Evolutionary conservation across 345 rosid species (phyloP).

Genomic region (Citrus australasica): DNA sequence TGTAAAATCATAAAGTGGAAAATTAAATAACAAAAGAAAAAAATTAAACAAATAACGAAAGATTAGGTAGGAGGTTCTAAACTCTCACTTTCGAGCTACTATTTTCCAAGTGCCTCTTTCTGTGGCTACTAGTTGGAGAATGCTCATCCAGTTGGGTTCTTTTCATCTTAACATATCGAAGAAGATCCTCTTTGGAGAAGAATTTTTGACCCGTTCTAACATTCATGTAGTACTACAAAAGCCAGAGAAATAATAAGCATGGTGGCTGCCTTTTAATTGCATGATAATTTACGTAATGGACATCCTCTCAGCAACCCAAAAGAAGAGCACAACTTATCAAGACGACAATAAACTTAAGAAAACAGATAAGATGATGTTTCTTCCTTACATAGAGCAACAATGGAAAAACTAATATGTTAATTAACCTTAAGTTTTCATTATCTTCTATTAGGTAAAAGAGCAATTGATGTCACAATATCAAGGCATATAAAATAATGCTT

Average conservation of each 20-base stretch:
- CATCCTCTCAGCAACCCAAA: background rate
- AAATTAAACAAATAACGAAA: background rate
- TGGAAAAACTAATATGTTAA: background rate
- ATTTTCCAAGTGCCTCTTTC: slow-evolving; percentile 7
- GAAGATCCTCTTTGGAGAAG: slow-evolving; percentile 46
- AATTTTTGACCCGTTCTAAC: slow-evolving; percentile 38
- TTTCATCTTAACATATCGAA: slow-evolving; percentile 22
- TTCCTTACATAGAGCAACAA: too few relatives aligned
- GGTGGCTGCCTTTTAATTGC: too few relatives aligned
- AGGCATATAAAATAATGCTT: background rate
- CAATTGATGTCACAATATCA: background rate
- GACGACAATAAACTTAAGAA: background rate
- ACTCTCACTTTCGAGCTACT: slow-evolving; percentile 25
- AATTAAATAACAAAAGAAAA: background rate
- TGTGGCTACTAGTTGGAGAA: background rate
- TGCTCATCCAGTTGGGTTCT: slow-evolving; percentile 14
- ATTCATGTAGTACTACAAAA: slow-evolving; percentile 43
- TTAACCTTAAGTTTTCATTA: background rate
- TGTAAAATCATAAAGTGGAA: slow-evolving; percentile 11
- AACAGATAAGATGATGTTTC: background rate
- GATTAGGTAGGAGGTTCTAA: background rate
- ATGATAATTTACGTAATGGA: background rate
- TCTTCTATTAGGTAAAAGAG: background rate
- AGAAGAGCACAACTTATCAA: background rate
- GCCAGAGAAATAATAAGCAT: slow-evolving; percentile 5